These are phyloP conservation scores for Penicillium psychrosexuale DNA, from an alignment of 2,329 filamentous ascomycete genomes.

Conservation along the genomic window DNA sequence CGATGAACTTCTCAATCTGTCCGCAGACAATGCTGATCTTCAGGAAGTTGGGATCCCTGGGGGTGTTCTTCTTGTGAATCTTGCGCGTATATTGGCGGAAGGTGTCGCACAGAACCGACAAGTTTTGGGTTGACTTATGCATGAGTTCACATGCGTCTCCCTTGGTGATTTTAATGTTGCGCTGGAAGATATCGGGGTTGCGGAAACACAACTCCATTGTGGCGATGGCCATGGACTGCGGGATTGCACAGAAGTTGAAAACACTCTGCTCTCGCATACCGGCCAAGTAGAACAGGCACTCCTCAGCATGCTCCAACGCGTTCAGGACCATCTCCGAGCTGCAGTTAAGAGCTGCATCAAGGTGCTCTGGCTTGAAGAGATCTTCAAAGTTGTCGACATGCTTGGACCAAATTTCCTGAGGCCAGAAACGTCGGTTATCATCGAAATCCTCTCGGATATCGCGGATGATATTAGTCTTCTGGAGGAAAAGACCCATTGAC, in stretches of 20 bases:
- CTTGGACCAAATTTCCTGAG: slow-evolving; percentile 95
- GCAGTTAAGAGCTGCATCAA: slow-evolving; percentile 74
- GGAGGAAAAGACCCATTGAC: slow-evolving; percentile 95
- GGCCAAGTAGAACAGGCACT: slow-evolving; percentile 97
- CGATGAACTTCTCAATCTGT: slow-evolving; percentile 92
- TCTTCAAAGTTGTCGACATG: slow-evolving; percentile 87
- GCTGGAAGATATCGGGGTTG: slow-evolving; percentile 80
- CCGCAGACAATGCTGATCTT: slow-evolving; percentile 88
- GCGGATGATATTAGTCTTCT: slow-evolving; percentile 98
- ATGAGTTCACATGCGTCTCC: slow-evolving; percentile 89
- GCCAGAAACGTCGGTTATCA: slow-evolving; percentile 89
- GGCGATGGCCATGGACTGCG: slow-evolving; percentile 95
- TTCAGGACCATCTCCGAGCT: slow-evolving; percentile 93
- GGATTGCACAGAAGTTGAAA: slow-evolving; percentile 98
- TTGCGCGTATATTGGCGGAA: slow-evolving; percentile 74
- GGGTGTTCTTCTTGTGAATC: slow-evolving; percentile 93
- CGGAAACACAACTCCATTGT: slow-evolving; percentile 89
- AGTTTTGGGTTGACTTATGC: slow-evolving; percentile 88
- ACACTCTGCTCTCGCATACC: slow-evolving; percentile 92
- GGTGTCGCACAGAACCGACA: slow-evolving; percentile 73
- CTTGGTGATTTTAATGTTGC: slow-evolving; percentile 94
- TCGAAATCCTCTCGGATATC: slow-evolving; percentile 87
- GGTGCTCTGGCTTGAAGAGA: slow-evolving; percentile 77
- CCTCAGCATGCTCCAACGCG: slow-evolving; percentile 79
- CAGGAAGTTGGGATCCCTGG: slow-evolving; percentile 85